A percentile compares a stretch with the other conserved stretches of the same genome.
These are phyloP conservation scores for Entomortierella parvispora DNA, from an alignment of 192 early-diverging fungal species.

Conservation along the genomic window DNA sequence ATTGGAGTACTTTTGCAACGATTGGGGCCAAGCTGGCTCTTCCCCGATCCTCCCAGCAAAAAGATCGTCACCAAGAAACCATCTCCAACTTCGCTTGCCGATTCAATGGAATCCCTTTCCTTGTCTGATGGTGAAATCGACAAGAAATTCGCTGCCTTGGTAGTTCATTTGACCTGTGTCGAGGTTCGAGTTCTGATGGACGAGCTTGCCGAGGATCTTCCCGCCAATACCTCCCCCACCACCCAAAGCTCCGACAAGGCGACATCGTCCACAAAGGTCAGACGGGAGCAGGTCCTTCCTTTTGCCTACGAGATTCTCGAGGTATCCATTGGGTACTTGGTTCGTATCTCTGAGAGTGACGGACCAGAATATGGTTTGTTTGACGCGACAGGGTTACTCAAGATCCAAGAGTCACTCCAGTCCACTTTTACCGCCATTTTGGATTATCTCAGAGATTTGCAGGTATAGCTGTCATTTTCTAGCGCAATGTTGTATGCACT, in stretches of 20 bases:
- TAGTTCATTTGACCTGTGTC: conserved; percentile 39
- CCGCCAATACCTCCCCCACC: neutral
- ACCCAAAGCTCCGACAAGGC: neutral
- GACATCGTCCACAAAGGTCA: conserved; percentile 3
- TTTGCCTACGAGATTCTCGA: conserved; percentile 37
- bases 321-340: conserved; percentile 37
- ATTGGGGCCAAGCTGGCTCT: conserved; percentile 40
- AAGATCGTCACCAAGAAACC: conserved; percentile 1
- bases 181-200: conserved; percentile 40
- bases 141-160: conserved; percentile 35
- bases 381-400: conserved; percentile 35
- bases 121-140: conserved; percentile 30
- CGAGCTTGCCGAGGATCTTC: conserved; percentile 24
- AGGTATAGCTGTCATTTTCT: too few relatives aligned
- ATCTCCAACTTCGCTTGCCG: conserved; percentile 22
- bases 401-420: conserved; percentile 34
- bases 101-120: conserved; percentile 29
- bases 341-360: conserved; percentile 18
- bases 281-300: conserved; percentile 36
- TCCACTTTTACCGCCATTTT: conserved; percentile 26
- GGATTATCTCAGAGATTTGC: conserved; percentile 47
- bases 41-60: conserved; percentile 13
- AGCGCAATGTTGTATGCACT: too few relatives aligned
- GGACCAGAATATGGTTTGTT: conserved; percentile 25
- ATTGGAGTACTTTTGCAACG: conserved; percentile 36